Percentiles rank a stretch among this genome's conserved stretches.
Conservation (phyloP, 1,139 yeast species). For the Taphrina sp. region DNA sequence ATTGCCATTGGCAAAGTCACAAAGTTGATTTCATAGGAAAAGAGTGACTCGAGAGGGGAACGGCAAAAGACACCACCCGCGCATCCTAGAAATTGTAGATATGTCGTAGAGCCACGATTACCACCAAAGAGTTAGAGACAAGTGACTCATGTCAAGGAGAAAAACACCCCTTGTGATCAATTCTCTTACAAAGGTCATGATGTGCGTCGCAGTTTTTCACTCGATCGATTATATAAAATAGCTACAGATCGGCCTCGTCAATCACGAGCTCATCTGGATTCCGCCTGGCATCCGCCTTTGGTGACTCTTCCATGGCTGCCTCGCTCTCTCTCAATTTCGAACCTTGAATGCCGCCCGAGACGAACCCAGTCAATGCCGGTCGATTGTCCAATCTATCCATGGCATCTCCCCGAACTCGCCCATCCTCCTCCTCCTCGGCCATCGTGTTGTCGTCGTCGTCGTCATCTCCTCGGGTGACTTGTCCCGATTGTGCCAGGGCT, state of each 20-base stretch:
- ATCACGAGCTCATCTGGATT: slow-evolving; percentile 28
- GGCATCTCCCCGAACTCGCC: slow-evolving; percentile 15
- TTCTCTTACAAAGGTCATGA: no score
- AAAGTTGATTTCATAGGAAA: slow-evolving; percentile 42
- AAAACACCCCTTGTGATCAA: no score
- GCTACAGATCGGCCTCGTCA: slow-evolving; percentile 19
- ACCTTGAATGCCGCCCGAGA: slow-evolving; percentile 27
- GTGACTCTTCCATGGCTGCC: background rate
- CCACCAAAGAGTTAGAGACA: no score
- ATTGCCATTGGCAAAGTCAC: slow-evolving; percentile 95
- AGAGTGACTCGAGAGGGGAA: no score
- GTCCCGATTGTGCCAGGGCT: slow-evolving; percentile 17
- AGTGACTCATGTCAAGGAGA: no score
- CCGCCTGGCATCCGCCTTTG: background rate
- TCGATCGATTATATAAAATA: no score
- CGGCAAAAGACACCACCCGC: no score
- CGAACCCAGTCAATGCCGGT: slow-evolving; percentile 25
- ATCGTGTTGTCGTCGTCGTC: background rate
- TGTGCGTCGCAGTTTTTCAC: no score
- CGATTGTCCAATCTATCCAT: slow-evolving; percentile 25
- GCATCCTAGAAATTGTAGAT: no score
- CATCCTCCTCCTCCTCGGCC: slow-evolving; percentile 1
- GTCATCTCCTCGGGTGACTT: background rate
- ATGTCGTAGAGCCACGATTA: no score
- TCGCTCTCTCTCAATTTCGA: slow-evolving; percentile 5